phyloP scores from a whole-genome alignment of 202 grass and related monocot species.

The Sporobolus alterniflorus region DNA sequence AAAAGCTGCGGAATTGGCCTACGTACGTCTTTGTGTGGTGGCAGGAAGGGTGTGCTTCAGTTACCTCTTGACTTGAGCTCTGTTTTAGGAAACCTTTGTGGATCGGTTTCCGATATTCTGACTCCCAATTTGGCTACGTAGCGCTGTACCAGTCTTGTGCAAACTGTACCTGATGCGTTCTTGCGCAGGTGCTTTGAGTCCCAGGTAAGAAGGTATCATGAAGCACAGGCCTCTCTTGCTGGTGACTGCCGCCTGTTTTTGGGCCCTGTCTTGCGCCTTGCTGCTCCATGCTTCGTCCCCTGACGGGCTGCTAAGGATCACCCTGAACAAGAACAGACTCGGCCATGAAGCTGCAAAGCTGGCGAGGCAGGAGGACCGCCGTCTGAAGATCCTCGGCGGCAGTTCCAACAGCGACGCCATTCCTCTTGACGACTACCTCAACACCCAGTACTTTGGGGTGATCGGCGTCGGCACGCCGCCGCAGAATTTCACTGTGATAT shows the following conservation, averaged over 20 bases:
- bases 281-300: slow-evolving; percentile 15
- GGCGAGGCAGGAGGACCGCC: slow-evolving; percentile 32
- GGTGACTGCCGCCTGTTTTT: slow-evolving; percentile 51
- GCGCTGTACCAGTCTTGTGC: too few relatives aligned
- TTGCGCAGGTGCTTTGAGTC: not conserved
- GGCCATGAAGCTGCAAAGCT: slow-evolving; percentile 42
- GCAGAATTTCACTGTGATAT: slow-evolving; percentile 85
- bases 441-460: slow-evolving; percentile 81
- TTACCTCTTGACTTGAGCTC: not conserved
- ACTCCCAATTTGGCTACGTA: too few relatives aligned
- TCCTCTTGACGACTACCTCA: slow-evolving; percentile 74
- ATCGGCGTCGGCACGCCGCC: slow-evolving; percentile 63
- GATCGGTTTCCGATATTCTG: too few relatives aligned
- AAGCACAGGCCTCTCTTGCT: slow-evolving; percentile 39
- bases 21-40: not conserved
- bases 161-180: not conserved
- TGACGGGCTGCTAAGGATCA: slow-evolving; percentile 59
- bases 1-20: too few relatives aligned
- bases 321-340: slow-evolving; percentile 56
- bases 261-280: slow-evolving; percentile 42
- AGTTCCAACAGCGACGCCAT: slow-evolving; percentile 42
- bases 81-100: not conserved
- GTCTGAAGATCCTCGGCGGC: slow-evolving; percentile 5
- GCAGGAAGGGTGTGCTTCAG: not conserved
- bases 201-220: slow-evolving; percentile 29